phyloP scores from a whole-genome alignment of 2,329 filamentous ascomycete species.

The Xylaria multiplex region DNA sequence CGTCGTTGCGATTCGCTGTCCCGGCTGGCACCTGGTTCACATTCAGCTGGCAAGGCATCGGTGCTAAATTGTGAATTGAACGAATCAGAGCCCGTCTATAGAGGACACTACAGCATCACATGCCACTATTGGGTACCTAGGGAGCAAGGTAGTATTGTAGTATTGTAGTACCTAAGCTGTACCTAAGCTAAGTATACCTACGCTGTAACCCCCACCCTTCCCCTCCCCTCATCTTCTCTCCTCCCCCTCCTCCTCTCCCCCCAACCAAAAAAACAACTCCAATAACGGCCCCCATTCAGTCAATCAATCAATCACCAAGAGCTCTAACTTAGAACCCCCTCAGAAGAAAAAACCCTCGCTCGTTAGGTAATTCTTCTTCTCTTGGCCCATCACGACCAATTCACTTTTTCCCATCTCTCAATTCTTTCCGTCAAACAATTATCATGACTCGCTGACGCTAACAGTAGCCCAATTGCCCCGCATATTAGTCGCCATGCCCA shows the following conservation, averaged over 20 bases:
- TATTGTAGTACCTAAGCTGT: no score
- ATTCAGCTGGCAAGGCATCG: slow-evolving; percentile 19
- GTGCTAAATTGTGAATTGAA: neutral
- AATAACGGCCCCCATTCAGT: neutral
- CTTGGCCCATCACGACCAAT: slow-evolving; percentile 9
- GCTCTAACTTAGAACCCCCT: neutral
- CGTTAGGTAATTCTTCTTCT: slow-evolving; percentile 8
- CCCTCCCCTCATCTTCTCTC: no score
- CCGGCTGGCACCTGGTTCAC: slow-evolving; percentile 18
- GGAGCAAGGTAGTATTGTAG: no score
- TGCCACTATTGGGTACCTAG: neutral
- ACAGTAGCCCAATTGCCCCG: slow-evolving; percentile 13
- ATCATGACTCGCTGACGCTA: slow-evolving; percentile 24
- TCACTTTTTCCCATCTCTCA: slow-evolving; percentile 5
- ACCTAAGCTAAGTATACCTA: neutral
- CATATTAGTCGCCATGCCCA: slow-evolving; percentile 20
- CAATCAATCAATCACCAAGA: neutral
- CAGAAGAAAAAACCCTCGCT: neutral
- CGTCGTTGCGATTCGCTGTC: slow-evolving; percentile 10
- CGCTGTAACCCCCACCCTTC: slow-evolving; percentile 2
- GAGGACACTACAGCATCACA: neutral
- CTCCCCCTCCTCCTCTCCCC: no score
- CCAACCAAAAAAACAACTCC: no score
- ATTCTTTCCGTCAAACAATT: neutral
- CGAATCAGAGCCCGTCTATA: slow-evolving; percentile 6